Conservation (phyloP, 345 rosid species). For the Citrus maxima region DNA sequence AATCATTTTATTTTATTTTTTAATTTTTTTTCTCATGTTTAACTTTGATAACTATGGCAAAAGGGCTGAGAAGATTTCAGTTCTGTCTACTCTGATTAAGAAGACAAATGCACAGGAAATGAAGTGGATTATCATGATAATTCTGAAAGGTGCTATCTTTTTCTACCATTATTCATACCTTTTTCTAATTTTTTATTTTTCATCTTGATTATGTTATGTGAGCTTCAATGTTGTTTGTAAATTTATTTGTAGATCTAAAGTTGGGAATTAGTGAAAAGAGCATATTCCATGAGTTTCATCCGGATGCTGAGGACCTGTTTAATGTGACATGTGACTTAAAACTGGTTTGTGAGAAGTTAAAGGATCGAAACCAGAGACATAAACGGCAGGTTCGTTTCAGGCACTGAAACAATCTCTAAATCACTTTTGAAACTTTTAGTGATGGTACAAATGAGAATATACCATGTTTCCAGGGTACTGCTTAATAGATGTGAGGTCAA, state of each 20-base stretch:
- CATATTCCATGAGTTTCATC: constrained; percentile 94
- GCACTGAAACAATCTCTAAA: not conserved
- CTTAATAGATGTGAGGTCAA: not conserved
- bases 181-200: not conserved
- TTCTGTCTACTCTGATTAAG: constrained; percentile 75
- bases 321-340: constrained; percentile 97
- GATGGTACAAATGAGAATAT: not conserved
- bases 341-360: constrained; percentile 83
- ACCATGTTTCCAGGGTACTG: not conserved
- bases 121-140: constrained; percentile 94
- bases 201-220: not conserved
- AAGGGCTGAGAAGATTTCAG: constrained; percentile 65
- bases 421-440: not conserved
- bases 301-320: constrained; percentile 94
- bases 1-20: not conserved
- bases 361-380: constrained; percentile 76
- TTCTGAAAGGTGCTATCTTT: constrained; percentile 65
- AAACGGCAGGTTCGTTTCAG: constrained; percentile 78
- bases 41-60: not conserved
- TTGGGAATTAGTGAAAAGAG: constrained; percentile 90
- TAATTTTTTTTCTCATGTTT: not conserved
- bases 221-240: constrained; percentile 10
- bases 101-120: constrained; percentile 95
- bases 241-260: constrained; percentile 65
- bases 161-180: not conserved